Conservation (phyloP, 306 rosid genomes). For the Quercus alba region DNA sequence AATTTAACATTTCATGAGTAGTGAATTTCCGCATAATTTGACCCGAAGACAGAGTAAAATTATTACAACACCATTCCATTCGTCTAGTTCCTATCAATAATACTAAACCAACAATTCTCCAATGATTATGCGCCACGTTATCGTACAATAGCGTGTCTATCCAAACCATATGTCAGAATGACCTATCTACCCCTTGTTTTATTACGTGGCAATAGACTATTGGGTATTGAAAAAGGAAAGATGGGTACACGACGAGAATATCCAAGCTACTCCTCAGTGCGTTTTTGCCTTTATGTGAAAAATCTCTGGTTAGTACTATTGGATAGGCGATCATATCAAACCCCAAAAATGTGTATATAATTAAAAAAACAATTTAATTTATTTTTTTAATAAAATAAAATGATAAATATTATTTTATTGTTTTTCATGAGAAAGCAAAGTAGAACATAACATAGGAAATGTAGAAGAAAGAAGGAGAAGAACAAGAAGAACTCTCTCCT, state of each 20-base stretch:
- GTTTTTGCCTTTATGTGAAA: conserved; percentile 21
- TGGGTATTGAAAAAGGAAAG: conserved; percentile 20
- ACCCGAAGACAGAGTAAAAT: conserved; percentile 23
- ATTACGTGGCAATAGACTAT: conserved; percentile 35
- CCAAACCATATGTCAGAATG: background rate
- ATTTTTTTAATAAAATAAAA: background rate
- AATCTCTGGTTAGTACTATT: conserved; percentile 2
- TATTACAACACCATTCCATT: conserved; percentile 12
- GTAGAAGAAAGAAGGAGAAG: conserved; percentile 40
- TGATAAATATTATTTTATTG: background rate
- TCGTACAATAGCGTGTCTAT: background rate
- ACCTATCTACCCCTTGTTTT: conserved; percentile 9
- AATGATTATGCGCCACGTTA: background rate
- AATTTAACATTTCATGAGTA: conserved; percentile 38
- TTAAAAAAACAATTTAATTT: background rate
- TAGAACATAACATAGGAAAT: conserved; percentile 35
- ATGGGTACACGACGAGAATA: conserved; percentile 18
- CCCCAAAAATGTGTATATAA: background rate
- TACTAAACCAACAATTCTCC: background rate
- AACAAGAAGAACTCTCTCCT: background rate
- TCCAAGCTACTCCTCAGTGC: conserved; percentile 39
- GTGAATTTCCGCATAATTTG: conserved; percentile 61
- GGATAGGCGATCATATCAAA: conserved; percentile 38
- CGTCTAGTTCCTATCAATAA: conserved; percentile 1
- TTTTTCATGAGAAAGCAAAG: conserved; percentile 5